Percentiles rank a stretch among this genome's conserved stretches.
Conservation (phyloP, 2,329 filamentous ascomycete species). For the Sporothrix humicola region DNA sequence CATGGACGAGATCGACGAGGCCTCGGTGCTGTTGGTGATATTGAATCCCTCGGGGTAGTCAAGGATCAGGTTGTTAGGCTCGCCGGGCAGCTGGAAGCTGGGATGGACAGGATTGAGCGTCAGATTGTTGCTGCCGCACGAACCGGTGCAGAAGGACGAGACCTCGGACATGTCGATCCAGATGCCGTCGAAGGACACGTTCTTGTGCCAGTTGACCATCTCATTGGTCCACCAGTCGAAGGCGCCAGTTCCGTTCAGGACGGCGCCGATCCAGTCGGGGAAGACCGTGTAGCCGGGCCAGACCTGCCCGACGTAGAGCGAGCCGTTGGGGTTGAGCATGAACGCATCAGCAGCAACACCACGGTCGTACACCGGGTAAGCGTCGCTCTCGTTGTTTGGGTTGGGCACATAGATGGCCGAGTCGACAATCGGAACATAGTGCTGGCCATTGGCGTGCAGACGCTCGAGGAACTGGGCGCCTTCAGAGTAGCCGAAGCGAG, state of each 20-base stretch:
- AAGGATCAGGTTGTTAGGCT: slow-evolving; percentile 63
- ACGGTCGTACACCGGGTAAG: slow-evolving; percentile 65
- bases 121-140: slow-evolving; percentile 70
- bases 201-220: slow-evolving; percentile 43
- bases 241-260: slow-evolving; percentile 65
- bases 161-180: slow-evolving; percentile 66
- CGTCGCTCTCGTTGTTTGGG: slow-evolving; percentile 71
- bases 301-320: slow-evolving; percentile 65
- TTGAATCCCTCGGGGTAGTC: slow-evolving; percentile 73
- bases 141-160: slow-evolving; percentile 61
- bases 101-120: slow-evolving; percentile 72
- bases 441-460: slow-evolving; percentile 68
- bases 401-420: slow-evolving; percentile 72
- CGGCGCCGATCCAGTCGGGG: slow-evolving; percentile 68
- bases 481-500: slow-evolving; percentile 61
- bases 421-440: slow-evolving; percentile 78
- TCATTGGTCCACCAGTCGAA: slow-evolving; percentile 69
- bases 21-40: slow-evolving; percentile 70
- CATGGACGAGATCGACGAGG: slow-evolving; percentile 62
- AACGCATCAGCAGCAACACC: slow-evolving; percentile 62
- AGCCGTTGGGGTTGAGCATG: slow-evolving; percentile 64
- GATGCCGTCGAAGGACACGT: slow-evolving; percentile 57
- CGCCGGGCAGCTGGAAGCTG: slow-evolving; percentile 68
- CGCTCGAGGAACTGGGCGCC: slow-evolving; percentile 65
- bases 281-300: slow-evolving; percentile 77